phyloP scores from a whole-genome alignment of 208 protist species.

The Trichomonas vaginalis region DNA sequence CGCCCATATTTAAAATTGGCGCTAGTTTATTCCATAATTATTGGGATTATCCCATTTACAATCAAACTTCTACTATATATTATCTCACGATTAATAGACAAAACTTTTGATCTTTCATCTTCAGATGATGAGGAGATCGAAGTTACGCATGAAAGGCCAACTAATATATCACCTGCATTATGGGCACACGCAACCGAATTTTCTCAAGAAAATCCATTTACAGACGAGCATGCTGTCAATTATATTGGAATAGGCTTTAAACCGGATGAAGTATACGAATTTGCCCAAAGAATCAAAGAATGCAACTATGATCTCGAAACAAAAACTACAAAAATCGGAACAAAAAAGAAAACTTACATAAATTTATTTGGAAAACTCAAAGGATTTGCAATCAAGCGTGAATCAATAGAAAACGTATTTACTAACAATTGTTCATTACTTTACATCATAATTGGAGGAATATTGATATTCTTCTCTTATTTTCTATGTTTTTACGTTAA shows the following conservation, averaged over 20 bases:
- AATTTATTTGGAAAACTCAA: neutral
- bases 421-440: neutral
- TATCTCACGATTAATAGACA: neutral
- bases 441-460: neutral
- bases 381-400: neutral
- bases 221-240: neutral
- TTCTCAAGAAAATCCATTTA: neutral
- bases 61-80: neutral
- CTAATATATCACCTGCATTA: neutral
- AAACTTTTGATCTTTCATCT: neutral
- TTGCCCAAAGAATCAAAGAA: neutral
- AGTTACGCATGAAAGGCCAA: neutral
- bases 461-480: neutral
- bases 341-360: neutral
- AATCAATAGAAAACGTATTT: neutral
- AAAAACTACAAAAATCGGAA: neutral
- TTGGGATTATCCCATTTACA: neutral
- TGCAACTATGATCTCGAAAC: neutral
- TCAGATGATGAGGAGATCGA: neutral
- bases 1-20: too few species aligned
- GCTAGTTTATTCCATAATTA: too few species aligned
- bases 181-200: neutral
- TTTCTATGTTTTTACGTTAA: neutral
- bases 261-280: neutral
- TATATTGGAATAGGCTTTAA: neutral